Percentiles rank a stretch among this genome's conserved stretches.
These are phyloP conservation scores for Monosporascus sp. DNA, from an alignment of 2,329 filamentous ascomycete species.

Conservation along the genomic window DNA sequence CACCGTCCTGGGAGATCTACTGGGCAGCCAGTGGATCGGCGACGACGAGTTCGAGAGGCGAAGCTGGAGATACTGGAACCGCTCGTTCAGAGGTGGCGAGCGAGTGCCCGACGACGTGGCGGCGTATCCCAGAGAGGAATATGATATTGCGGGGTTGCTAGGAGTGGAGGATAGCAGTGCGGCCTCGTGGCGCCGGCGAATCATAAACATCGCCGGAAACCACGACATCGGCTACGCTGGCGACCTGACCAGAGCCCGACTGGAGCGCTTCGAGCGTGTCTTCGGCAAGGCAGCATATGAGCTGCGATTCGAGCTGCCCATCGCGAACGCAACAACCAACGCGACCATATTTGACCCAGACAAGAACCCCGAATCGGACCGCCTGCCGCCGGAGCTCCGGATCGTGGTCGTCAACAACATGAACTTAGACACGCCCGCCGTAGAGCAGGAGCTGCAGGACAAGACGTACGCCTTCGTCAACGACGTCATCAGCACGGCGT, in stretches of 20 bases:
- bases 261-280: conserved; percentile 73
- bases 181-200: conserved; percentile 61
- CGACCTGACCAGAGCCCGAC: conserved; percentile 70
- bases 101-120: conserved; percentile 56
- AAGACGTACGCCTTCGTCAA: conserved; percentile 76
- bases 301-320: conserved; percentile 62
- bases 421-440: conserved; percentile 83
- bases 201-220: conserved; percentile 91
- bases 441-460: conserved; percentile 61
- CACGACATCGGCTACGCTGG: conserved; percentile 97
- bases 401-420: conserved; percentile 87
- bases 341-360: conserved; percentile 37
- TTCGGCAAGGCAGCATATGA: conserved; percentile 94
- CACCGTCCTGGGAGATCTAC: conserved; percentile 80
- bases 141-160: conserved; percentile 46
- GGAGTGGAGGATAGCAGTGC: conserved; percentile 41
- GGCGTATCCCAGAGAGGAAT: conserved; percentile 40
- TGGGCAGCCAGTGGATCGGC: conserved; percentile 92
- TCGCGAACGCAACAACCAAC: conserved; percentile 33
- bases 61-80: conserved; percentile 71
- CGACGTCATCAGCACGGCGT: conserved; percentile 56
- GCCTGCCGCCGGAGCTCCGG: conserved; percentile 63
- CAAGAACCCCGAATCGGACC: conserved; percentile 40
- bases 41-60: conserved; percentile 77
- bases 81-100: conserved; percentile 66